Evolutionary conservation across 1,284 basidiomycete species (phyloP).

Genomic region (Malassezia arunalokei): DNA sequence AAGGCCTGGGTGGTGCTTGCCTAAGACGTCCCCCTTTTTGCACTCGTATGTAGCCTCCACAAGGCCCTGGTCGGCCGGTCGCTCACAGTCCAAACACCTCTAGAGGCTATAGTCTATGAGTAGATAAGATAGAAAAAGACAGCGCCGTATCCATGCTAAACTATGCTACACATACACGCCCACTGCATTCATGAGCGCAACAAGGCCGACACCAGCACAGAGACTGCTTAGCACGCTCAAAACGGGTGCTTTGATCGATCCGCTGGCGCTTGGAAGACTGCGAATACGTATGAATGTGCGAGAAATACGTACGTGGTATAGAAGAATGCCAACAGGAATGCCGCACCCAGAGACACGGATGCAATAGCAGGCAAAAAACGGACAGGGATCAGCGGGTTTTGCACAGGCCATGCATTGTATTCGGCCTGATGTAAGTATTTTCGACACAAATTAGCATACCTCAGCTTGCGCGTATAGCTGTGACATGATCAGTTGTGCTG

Average conservation of each 20-base stretch:
- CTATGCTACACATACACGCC: constrained; percentile 30
- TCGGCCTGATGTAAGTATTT: constrained; percentile 3
- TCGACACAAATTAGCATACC: not conserved
- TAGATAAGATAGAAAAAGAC: not conserved
- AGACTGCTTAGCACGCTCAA: constrained; percentile 23
- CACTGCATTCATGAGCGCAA: constrained; percentile 39
- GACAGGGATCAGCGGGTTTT: constrained; percentile 23
- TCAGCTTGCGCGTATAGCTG: not conserved
- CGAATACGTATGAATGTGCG: not conserved
- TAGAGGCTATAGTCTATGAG: no score
- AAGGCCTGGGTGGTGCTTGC: no score
- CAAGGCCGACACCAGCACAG: constrained; percentile 32
- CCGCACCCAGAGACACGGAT: constrained; percentile 19
- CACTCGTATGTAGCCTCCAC: no score
- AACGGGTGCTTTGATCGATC: constrained; percentile 18
- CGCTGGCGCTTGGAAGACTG: no score
- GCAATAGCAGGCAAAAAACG: constrained; percentile 25
- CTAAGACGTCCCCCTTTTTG: no score
- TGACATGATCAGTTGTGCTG: not conserved
- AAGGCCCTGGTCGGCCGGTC: no score
- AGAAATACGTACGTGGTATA: constrained; percentile 31
- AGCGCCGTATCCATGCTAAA: no score
- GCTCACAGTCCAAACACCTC: no score
- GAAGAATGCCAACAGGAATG: constrained; percentile 33
- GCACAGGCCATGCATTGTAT: constrained; percentile 4